Evolutionary conservation across 352 stramenopile genomes (phyloP).

Genomic region (Globisporangium irregulare): DNA sequence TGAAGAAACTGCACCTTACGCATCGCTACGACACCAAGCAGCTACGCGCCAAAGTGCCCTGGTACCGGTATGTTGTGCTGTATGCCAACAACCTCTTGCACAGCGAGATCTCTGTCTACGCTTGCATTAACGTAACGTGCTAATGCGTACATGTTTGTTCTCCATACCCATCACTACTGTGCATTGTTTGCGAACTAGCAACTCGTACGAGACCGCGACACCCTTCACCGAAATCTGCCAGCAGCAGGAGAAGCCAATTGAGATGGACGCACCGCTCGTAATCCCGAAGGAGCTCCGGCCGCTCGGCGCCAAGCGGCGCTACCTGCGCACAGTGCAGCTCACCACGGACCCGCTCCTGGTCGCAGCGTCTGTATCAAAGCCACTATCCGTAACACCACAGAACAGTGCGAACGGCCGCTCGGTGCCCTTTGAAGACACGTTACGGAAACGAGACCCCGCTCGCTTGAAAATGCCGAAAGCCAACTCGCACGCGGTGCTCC

Average conservation of each 20-base stretch:
- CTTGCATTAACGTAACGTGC: background rate
- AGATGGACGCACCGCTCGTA: constrained; percentile 48
- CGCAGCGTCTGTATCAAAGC: background rate
- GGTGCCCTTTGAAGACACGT: constrained; percentile 11
- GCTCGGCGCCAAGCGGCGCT: constrained; percentile 37
- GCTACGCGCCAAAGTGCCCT: constrained; percentile 42
- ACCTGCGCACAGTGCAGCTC: constrained; percentile 66
- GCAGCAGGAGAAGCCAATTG: constrained; percentile 24
- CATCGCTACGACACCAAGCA: constrained; percentile 19
- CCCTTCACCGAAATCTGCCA: constrained; percentile 31
- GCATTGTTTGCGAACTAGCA: constrained; percentile 25
- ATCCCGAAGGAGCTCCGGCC: constrained; percentile 55
- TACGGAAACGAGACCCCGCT: constrained; percentile 8
- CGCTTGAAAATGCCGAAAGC: constrained; percentile 1
- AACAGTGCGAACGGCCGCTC: background rate
- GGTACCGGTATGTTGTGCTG: constrained; percentile 52
- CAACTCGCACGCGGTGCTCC: constrained; percentile 8
- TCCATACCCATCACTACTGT: background rate
- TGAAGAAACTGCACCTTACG: constrained; percentile 15
- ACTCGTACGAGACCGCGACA: constrained; percentile 51
- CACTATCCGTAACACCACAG: background rate
- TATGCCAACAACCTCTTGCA: background rate
- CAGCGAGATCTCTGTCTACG: background rate
- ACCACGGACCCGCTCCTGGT: constrained; percentile 23
- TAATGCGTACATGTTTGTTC: background rate